These are phyloP conservation scores for Syncephalastrum monosporum DNA, from an alignment of 371 early-diverging fungal species.

Conservation along the genomic window DNA sequence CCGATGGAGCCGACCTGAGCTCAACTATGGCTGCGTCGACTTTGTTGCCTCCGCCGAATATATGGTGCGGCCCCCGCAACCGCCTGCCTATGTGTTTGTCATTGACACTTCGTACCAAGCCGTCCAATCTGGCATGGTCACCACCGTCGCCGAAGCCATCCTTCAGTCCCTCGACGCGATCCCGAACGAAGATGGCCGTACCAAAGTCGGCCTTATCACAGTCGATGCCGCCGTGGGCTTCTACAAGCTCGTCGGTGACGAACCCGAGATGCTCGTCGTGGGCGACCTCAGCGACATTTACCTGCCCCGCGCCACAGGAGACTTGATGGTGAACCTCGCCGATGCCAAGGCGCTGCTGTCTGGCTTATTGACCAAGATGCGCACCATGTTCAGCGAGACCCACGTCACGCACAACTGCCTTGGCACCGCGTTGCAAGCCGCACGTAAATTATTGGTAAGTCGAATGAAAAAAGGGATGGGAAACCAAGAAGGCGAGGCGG, in stretches of 20 bases:
- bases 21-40: slow-evolving; percentile 73
- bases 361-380: slow-evolving; percentile 59
- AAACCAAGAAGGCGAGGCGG: too few relatives aligned
- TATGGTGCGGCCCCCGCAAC: slow-evolving; percentile 77
- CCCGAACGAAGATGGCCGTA: slow-evolving; percentile 77
- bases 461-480: too few relatives aligned
- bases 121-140: slow-evolving; percentile 63
- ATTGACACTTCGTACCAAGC: slow-evolving; percentile 77
- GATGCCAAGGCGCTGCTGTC: slow-evolving; percentile 64
- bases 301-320: slow-evolving; percentile 67
- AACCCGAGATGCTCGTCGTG: slow-evolving; percentile 83
- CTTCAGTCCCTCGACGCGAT: slow-evolving; percentile 65
- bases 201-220: slow-evolving; percentile 76
- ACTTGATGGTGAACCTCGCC: slow-evolving; percentile 75
- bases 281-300: slow-evolving; percentile 75
- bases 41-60: slow-evolving; percentile 72
- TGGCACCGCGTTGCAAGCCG: slow-evolving; percentile 79
- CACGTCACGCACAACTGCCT: slow-evolving; percentile 58
- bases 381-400: slow-evolving; percentile 61
- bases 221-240: slow-evolving; percentile 77
- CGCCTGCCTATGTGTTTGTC: slow-evolving; percentile 81
- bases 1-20: slow-evolving; percentile 70
- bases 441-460: slow-evolving; percentile 67
- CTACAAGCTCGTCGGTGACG: slow-evolving; percentile 67
- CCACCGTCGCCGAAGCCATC: slow-evolving; percentile 60